These are phyloP conservation scores for Oryza brachyantha DNA, from an alignment of 176 grass and related monocot genomes.

Conservation along the genomic window DNA sequence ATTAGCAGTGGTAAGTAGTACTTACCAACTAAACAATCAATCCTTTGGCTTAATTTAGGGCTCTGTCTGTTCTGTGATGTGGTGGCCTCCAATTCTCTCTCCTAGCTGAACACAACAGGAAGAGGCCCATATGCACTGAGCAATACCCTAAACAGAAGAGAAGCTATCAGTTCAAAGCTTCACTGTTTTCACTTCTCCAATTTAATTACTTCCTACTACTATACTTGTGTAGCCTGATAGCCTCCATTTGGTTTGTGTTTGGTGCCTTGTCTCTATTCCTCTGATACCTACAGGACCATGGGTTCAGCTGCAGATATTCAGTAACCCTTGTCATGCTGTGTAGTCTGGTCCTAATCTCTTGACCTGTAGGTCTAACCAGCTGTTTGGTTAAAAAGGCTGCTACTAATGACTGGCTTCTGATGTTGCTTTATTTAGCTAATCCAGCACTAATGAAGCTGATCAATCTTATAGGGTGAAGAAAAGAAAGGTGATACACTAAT, in stretches of 20 bases:
- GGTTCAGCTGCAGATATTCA: not conserved
- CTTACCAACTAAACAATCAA: constrained; percentile 32
- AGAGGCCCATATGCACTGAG: not conserved
- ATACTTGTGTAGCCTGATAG: not conserved
- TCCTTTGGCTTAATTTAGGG: constrained; percentile 42
- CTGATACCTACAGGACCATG: constrained; percentile 18
- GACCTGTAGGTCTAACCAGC: constrained; percentile 16
- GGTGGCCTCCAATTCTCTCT: not conserved
- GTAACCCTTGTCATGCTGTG: not conserved
- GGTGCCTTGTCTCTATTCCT: constrained; percentile 16
- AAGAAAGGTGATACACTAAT: constrained; percentile 1
- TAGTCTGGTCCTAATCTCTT: constrained; percentile 19
- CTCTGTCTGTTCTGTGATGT: constrained; percentile 12
- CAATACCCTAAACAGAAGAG: not conserved
- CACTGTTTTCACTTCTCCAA: not conserved
- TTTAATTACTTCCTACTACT: too few relatives aligned
- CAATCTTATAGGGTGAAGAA: not conserved
- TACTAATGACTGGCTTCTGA: constrained; percentile 11
- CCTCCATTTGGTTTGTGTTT: not conserved
- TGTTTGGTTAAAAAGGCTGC: not conserved
- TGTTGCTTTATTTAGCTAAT: constrained; percentile 4
- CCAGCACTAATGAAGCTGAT: not conserved
- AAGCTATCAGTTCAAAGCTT: not conserved
- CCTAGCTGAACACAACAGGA: not conserved
- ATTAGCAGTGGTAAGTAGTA: constrained; percentile 13